These are phyloP conservation scores for Sugiyamaella marilandica DNA, from an alignment of 805 yeast species.

Conservation along the genomic window DNA sequence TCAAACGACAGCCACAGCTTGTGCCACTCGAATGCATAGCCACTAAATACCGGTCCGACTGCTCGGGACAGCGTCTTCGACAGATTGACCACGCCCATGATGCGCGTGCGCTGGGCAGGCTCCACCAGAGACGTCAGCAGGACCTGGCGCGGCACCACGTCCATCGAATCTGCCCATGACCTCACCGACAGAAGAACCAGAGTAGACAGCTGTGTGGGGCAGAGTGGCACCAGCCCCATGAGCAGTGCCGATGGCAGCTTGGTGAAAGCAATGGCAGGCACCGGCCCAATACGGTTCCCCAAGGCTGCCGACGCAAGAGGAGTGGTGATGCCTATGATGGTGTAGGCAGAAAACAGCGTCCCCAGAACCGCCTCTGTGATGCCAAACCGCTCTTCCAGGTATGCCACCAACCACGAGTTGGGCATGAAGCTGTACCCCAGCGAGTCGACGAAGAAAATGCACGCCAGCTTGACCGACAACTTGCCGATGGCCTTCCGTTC, in stretches of 20 bases:
- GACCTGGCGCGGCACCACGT: slow-evolving; percentile 86
- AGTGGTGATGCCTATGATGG: slow-evolving; percentile 58
- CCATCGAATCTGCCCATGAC: slow-evolving; percentile 71
- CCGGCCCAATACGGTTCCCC: slow-evolving; percentile 69
- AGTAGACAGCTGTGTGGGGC: slow-evolving; percentile 41
- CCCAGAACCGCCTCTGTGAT: slow-evolving; percentile 59
- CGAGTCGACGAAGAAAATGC: slow-evolving; percentile 72
- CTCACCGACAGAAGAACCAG: slow-evolving; percentile 49
- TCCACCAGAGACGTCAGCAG: slow-evolving; percentile 64
- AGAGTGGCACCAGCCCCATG: slow-evolving; percentile 49
- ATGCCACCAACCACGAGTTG: slow-evolving; percentile 81
- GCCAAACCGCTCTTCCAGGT: slow-evolving; percentile 55
- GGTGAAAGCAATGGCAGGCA: slow-evolving; percentile 64
- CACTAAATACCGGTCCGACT: slow-evolving; percentile 76
- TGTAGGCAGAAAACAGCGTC: slow-evolving; percentile 56
- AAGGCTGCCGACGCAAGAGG: slow-evolving; percentile 73
- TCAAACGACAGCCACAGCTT: slow-evolving; percentile 30
- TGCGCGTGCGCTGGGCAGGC: slow-evolving; percentile 61
- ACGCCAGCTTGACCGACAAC: slow-evolving; percentile 15
- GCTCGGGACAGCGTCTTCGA: slow-evolving; percentile 83
- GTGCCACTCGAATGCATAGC: slow-evolving; percentile 52
- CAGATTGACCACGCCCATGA: slow-evolving; percentile 81
- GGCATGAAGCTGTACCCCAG: slow-evolving; percentile 88
- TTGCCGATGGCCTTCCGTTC: background rate
- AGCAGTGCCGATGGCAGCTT: slow-evolving; percentile 76